Base-by-base conservation (phyloP, 345 rosid genomes). In the Lumnitzera littorea region DNA sequence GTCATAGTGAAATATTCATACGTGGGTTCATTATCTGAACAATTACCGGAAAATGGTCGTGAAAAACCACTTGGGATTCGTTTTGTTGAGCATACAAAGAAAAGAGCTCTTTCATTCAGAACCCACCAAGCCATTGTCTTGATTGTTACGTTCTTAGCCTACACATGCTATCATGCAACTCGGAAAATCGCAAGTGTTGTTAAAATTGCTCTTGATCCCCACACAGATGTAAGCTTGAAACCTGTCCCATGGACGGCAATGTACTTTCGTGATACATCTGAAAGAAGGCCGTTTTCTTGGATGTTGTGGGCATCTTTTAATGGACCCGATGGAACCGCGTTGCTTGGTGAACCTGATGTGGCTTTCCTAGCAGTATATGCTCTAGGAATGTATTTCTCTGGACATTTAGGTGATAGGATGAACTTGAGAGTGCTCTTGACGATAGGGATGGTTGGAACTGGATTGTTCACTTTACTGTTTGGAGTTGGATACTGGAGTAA, bases 111-210 rank as follows among this genome's bases (percentile, higher is more conserved):
- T 65, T 84, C 99, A 23, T 86, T 77, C 73, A 82, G 68, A 60
- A 73, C 80, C 23, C 78, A 82, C 53, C 97, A 84, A 82, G 84
- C 78, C 60, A 71, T 90, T 57, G 99, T 90, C n/a, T 76, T 90
- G 76, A 75, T 87, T 55, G 80, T 90, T 27, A 94, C 99, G 24
- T 90, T 94, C 59, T 69, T 90, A 0, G 89, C 99, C 2, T 94
- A 90, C 59, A 25, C 91, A 2, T 77, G 89, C 75, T 94, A 86
- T 68, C 99, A 94, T 74, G 90, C 91, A 0, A 76, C 96, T 5
- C 71, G 99, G 43, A 94, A 94, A 76, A 88, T 96, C 24, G 85
- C 91, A 24, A 94, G 99, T 80, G 80, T 94, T 60, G 99, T 94
- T 54, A 88, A 94, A 1, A 88, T 95, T 61, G 71, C 86, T 9